Conservation (phyloP, 441 rosid species). For the Gossypium trilobum region DNA sequence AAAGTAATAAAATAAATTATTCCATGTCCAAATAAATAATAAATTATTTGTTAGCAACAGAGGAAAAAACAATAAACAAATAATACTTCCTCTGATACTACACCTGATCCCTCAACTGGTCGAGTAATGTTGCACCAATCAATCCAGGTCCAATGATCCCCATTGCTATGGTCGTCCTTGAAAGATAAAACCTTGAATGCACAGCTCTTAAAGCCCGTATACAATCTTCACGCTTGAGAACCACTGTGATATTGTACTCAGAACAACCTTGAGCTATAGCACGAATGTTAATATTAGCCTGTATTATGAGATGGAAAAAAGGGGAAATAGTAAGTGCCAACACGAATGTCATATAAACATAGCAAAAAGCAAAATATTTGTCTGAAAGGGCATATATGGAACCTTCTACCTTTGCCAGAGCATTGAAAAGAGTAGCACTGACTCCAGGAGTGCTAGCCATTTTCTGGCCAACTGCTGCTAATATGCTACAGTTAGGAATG, state of each 20-base stretch:
- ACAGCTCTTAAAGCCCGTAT: slow-evolving; percentile 83
- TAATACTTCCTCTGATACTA: background rate
- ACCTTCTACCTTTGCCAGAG: slow-evolving; percentile 64
- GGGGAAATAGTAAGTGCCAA: background rate
- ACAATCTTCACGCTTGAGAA: slow-evolving; percentile 74
- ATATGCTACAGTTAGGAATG: slow-evolving; percentile 77
- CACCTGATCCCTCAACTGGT: slow-evolving; percentile 89
- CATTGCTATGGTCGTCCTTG: slow-evolving; percentile 82
- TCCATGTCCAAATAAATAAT: background rate
- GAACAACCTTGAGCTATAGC: slow-evolving; percentile 97
- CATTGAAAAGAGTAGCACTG: slow-evolving; percentile 84
- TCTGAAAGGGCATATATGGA: background rate
- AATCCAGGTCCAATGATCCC: slow-evolving; percentile 90
- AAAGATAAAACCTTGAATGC: slow-evolving; percentile 83
- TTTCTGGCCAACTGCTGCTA: slow-evolving; percentile 91
- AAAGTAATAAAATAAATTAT: background rate
- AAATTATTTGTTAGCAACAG: background rate
- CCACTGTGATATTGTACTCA: slow-evolving; percentile 79
- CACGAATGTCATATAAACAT: slow-evolving; percentile 12
- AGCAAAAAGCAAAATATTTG: background rate
- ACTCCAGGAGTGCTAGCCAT: slow-evolving; percentile 97
- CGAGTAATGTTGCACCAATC: slow-evolving; percentile 78
- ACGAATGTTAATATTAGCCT: slow-evolving; percentile 84
- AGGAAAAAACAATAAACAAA: background rate
- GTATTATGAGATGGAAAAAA: slow-evolving; percentile 18